Percentiles rank a stretch among this genome's conserved stretches.
phyloP scores from a whole-genome alignment of 169 alveolate species.

The Cryptosporidium ryanae region DNA sequence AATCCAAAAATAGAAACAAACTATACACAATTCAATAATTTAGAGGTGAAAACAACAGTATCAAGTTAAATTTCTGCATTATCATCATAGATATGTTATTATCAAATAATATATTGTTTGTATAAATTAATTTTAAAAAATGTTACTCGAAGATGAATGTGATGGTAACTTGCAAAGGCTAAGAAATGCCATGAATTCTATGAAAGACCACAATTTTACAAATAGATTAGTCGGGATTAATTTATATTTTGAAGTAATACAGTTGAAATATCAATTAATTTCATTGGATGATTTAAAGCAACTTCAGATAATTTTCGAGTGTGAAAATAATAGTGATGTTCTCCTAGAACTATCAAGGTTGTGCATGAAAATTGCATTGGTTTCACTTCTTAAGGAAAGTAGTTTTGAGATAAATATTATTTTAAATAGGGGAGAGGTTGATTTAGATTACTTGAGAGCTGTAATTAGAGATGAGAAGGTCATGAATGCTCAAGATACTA shows the following conservation, averaged over 20 bases:
- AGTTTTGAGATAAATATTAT: neutral
- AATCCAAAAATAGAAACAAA: too few species aligned
- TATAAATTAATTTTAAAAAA: too few species aligned
- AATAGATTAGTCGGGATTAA: slow-evolving; percentile 39
- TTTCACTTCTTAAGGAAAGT: slow-evolving; percentile 21
- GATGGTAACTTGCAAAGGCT: neutral
- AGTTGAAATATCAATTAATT: neutral
- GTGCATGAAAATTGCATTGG: slow-evolving; percentile 37
- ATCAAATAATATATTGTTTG: too few species aligned
- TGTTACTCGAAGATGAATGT: too few species aligned
- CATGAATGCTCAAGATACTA: neutral
- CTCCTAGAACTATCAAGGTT: slow-evolving; percentile 28
- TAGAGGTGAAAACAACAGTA: too few species aligned
- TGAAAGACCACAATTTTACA: slow-evolving; percentile 36
- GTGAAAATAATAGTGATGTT: slow-evolving; percentile 61
- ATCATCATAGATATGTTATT: too few species aligned
- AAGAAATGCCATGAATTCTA: neutral
- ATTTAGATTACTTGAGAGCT: neutral
- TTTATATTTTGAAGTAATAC: slow-evolving; percentile 8
- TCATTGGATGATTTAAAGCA: neutral
- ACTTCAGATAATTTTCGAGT: slow-evolving; percentile 35
- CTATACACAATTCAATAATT: too few species aligned
- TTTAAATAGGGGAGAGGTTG: neutral
- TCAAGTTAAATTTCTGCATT: too few species aligned
- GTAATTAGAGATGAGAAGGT: neutral